A percentile compares a stretch with the other conserved stretches of the same genome.
Conservation (phyloP, 352 stramenopile species). For the Thalassiosira exigua region DNA sequence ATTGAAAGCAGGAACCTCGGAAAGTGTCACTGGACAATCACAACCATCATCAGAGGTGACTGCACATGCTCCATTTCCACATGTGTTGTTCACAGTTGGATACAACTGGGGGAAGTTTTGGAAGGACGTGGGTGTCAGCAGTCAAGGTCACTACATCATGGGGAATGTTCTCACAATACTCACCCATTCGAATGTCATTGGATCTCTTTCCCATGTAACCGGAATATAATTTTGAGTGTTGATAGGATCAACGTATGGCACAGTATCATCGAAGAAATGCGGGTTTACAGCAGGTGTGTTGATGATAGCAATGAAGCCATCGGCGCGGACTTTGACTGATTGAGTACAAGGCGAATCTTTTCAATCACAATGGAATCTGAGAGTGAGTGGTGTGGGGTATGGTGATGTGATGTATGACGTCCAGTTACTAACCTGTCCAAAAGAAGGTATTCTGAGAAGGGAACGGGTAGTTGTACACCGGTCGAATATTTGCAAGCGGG, state of each 20-base stretch:
- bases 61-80: conserved; percentile 11
- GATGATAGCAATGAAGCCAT: conserved; percentile 38
- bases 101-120: neutral
- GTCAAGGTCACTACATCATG: no score
- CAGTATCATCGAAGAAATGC: conserved; percentile 5
- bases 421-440: conserved; percentile 33
- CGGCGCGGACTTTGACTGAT: conserved; percentile 48
- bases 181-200: neutral
- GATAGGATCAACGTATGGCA: conserved; percentile 31
- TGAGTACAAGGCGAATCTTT: conserved; percentile 36
- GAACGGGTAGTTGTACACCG: conserved; percentile 47
- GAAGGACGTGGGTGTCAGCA: neutral
- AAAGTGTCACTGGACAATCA: conserved; percentile 13
- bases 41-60: conserved; percentile 10
- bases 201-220: conserved; percentile 24
- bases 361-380: conserved; percentile 35
- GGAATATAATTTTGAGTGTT: conserved; percentile 40
- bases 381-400: neutral
- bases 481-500: conserved; percentile 27
- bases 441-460: conserved; percentile 11
- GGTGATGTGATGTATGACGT: conserved; percentile 45
- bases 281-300: neutral
- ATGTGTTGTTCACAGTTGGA: conserved; percentile 13
- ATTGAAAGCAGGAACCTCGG: conserved; percentile 22
- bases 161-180: no score